Evolutionary conservation across 2,329 filamentous ascomycete species (phyloP).

Genomic region (Conoideocrella luteorostrata): DNA sequence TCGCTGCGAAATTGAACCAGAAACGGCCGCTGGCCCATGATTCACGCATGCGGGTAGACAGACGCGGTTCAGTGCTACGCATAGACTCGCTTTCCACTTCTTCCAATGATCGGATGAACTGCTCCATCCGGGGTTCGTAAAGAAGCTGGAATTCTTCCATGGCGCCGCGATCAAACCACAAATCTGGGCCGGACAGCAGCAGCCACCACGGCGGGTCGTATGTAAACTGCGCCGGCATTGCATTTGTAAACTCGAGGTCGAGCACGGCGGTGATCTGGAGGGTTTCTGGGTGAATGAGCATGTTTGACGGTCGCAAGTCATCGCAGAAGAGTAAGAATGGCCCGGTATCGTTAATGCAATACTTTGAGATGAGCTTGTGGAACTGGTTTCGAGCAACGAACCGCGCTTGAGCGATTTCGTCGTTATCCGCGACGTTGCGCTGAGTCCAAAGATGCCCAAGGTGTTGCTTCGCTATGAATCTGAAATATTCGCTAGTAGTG

Average conservation of each 20-base stretch:
- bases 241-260: conserved; percentile 35
- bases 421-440: conserved; percentile 24
- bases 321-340: conserved; percentile 33
- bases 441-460: conserved; percentile 21
- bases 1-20: conserved; percentile 31
- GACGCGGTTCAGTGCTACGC: conserved; percentile 1
- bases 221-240: conserved; percentile 31
- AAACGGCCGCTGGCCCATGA: conserved; percentile 28
- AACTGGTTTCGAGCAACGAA: conserved; percentile 28
- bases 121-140: conserved; percentile 27
- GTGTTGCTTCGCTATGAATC: conserved; percentile 19
- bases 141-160: conserved; percentile 17
- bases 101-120: conserved; percentile 30
- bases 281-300: conserved; percentile 30
- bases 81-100: conserved; percentile 16
- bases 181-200: conserved; percentile 19
- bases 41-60: conserved; percentile 25
- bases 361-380: conserved; percentile 23
- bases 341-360: conserved; percentile 22
- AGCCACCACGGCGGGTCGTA: conserved; percentile 35
- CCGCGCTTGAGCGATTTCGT: conserved; percentile 19
- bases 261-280: conserved; percentile 29
- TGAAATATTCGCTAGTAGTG: conserved; percentile 24
- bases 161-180: conserved; percentile 15
- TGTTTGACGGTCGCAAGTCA: conserved; percentile 31